These are phyloP conservation scores for Bryopsis sp. DNA, from an alignment of 139 green algal genomes.

Conservation along the genomic window DNA sequence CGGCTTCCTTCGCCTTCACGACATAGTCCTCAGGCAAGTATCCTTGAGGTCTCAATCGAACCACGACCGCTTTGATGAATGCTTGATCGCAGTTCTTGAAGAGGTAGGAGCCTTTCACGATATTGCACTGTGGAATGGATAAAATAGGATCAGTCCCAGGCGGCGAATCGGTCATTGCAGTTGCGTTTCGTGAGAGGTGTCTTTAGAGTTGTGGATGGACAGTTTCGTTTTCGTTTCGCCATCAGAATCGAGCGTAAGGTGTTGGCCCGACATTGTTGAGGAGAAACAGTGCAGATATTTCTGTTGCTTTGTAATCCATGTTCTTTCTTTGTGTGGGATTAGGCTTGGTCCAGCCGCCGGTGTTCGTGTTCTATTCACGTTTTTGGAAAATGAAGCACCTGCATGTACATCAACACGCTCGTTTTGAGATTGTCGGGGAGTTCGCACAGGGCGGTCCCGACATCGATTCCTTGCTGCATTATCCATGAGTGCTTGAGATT, in stretches of 20 bases:
- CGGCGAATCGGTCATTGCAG: too few relatives aligned
- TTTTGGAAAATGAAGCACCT: slow-evolving; percentile 5
- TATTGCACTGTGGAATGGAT: slow-evolving; percentile 4
- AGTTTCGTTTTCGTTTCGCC: too few relatives aligned
- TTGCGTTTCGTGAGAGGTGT: too few relatives aligned
- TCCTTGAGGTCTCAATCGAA: not conserved
- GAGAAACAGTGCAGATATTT: too few relatives aligned
- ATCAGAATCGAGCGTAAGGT: too few relatives aligned
- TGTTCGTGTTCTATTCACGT: too few relatives aligned
- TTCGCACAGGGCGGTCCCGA: not conserved
- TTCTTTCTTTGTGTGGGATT: too few relatives aligned
- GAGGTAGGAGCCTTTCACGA: slow-evolving; percentile 10
- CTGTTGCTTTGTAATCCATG: too few relatives aligned
- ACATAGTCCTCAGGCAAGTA: slow-evolving; percentile 1
- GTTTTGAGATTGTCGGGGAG: slow-evolving; percentile 13
- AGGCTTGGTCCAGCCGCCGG: too few relatives aligned
- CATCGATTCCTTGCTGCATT: slow-evolving; percentile 5
- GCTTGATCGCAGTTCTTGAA: slow-evolving; percentile 13
- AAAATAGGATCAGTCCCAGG: too few relatives aligned
- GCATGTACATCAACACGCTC: slow-evolving; percentile 6
- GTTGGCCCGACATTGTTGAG: not conserved
- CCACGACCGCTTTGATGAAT: slow-evolving; percentile 10
- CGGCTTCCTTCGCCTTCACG: not conserved
- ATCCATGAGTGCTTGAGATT: slow-evolving; percentile 16
- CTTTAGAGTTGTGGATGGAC: too few relatives aligned